phyloP scores from a whole-genome alignment of 768 basidiomycete species.

The Pholiota microspora region DNA sequence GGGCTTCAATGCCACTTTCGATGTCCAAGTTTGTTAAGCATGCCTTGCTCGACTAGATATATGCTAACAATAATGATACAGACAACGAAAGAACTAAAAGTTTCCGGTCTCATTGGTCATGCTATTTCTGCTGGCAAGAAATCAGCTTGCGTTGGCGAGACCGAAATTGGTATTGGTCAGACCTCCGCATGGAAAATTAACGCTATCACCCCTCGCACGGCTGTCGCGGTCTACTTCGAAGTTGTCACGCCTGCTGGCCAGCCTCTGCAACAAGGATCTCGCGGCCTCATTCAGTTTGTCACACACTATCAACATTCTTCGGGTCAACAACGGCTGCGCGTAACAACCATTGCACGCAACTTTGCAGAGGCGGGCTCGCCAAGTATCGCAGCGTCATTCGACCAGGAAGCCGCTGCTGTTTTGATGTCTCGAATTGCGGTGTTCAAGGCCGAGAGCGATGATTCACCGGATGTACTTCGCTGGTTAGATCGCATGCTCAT shows the following conservation, averaged over 20 bases:
- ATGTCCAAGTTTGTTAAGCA: constrained; percentile 71
- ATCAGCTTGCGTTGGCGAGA: constrained; percentile 94
- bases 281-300: constrained; percentile 96
- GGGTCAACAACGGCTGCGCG: constrained; percentile 91
- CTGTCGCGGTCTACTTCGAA: constrained; percentile 95
- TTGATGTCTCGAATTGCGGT: constrained; percentile 98
- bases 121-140: constrained; percentile 98
- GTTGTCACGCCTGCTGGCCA: constrained; percentile 97
- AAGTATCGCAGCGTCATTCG: constrained; percentile 89
- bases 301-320: constrained; percentile 98
- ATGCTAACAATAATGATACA: constrained; percentile 26
- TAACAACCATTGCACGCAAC: constrained; percentile 97
- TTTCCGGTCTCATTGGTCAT: constrained; percentile 96
- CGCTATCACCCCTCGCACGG: constrained; percentile 81
- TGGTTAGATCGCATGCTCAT: constrained; percentile 99
- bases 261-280: constrained; percentile 82
- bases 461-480: constrained; percentile 91
- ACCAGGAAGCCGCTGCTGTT: constrained; percentile 97
- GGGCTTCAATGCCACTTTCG: constrained; percentile 99
- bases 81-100: constrained; percentile 98
- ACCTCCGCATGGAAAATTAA: constrained; percentile 99
- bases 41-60: neutral
- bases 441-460: constrained; percentile 99
- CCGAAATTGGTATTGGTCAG: constrained; percentile 97
- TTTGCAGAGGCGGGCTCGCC: constrained; percentile 98